These are phyloP conservation scores for Pseudoneurospora amorphoporcata DNA, from an alignment of 495 filamentous ascomycete genomes.

Conservation along the genomic window DNA sequence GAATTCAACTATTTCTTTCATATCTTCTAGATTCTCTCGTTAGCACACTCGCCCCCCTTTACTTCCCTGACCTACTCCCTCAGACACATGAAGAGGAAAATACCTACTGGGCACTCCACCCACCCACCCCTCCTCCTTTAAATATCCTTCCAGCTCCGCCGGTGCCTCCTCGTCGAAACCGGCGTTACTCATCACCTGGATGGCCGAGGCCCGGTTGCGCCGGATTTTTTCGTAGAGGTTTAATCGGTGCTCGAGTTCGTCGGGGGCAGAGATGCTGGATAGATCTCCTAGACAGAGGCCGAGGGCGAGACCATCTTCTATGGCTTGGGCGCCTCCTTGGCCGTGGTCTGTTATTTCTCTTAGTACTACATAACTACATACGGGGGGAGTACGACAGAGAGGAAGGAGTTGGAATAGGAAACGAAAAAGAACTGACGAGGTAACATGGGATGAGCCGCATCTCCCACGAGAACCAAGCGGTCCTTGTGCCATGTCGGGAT, in stretches of 20 bases:
- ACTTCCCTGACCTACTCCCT: not conserved
- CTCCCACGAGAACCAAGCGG: conserved; percentile 32
- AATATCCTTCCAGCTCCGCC: conserved; percentile 5
- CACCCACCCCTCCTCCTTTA: conserved; percentile 7
- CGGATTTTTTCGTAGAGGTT: conserved; percentile 42
- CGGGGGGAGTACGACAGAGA: too few species aligned
- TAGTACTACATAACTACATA: too few species aligned
- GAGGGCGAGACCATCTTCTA: conserved; percentile 36
- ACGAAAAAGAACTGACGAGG: conserved; percentile 17
- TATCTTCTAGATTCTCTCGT: not conserved
- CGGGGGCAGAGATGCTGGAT: not conserved
- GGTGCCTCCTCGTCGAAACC: conserved; percentile 15
- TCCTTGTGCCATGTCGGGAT: conserved; percentile 25
- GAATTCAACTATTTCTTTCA: conserved; percentile 8
- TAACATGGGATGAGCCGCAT: conserved; percentile 43
- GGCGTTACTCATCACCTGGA: conserved; percentile 38
- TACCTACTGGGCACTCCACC: not conserved
- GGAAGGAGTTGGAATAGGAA: not conserved
- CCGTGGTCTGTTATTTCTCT: conserved; percentile 26
- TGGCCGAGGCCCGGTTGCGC: conserved; percentile 38
- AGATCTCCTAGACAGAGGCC: conserved; percentile 20
- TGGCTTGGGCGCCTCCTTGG: conserved; percentile 36
- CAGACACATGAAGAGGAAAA: not conserved
- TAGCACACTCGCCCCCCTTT: not conserved
- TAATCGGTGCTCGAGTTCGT: conserved; percentile 32